phyloP scores from a whole-genome alignment of 306 rosid genomes.

The Adenanthera pavonina region DNA sequence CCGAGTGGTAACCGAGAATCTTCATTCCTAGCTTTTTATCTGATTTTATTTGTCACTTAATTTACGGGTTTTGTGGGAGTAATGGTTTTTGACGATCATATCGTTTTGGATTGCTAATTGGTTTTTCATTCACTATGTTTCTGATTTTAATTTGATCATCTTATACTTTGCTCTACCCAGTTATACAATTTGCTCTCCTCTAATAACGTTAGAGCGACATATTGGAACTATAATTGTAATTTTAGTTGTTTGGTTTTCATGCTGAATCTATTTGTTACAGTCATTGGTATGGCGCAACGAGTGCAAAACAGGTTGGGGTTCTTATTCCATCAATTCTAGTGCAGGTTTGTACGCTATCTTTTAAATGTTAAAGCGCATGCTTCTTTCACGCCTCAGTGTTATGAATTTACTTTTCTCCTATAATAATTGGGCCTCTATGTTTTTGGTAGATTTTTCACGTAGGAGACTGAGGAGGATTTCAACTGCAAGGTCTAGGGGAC shows the following conservation, averaged over 20 bases:
- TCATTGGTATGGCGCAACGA: conserved; percentile 56
- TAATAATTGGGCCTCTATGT: conserved; percentile 19
- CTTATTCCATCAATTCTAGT: conserved; percentile 55
- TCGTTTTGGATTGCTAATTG: background rate
- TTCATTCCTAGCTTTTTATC: conserved; percentile 15
- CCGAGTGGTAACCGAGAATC: background rate
- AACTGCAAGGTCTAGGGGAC: conserved; percentile 54
- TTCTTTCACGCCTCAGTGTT: conserved; percentile 1
- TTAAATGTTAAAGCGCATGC: background rate
- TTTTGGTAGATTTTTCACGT: conserved; percentile 65
- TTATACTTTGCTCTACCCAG: background rate
- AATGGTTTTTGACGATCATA: background rate
- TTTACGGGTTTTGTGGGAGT: background rate
- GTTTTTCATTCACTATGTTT: conserved; percentile 7
- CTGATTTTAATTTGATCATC: background rate
- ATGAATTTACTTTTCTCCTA: conserved; percentile 13
- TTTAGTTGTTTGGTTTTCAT: conserved; percentile 1
- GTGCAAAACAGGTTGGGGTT: conserved; percentile 50
- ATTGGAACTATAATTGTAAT: conserved; percentile 10
- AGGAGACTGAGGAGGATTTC: conserved; percentile 65
- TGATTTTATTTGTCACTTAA: conserved; percentile 9
- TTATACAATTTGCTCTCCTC: conserved; percentile 7
- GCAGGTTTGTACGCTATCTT: conserved; percentile 56
- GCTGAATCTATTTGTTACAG: conserved; percentile 53
- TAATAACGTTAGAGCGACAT: background rate